Evolutionary conservation across 2,329 filamentous ascomycete genomes (phyloP), one percentile per base, ranked within the genome.

Genomic region (Eurotiales sp.): DNA sequence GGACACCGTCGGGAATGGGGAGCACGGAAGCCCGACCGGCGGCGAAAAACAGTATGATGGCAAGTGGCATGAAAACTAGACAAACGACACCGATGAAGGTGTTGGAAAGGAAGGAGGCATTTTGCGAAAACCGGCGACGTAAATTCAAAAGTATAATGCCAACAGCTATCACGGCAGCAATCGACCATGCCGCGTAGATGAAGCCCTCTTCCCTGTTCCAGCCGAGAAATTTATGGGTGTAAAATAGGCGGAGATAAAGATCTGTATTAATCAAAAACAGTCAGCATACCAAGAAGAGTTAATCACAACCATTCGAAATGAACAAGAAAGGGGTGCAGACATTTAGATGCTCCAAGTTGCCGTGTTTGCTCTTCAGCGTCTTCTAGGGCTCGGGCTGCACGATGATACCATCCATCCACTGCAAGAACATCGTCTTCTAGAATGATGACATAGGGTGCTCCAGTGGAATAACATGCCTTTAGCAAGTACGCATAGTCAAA

Each of bases 221-320:
- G 46, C 72, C 72, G 2, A 73, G 63, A 43, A 72, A 71, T 46
- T 71, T 61, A 49, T 76, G 72, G 0, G 71, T 73, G 52, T 74
- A 75, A 60, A 77, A 76, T 14, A 77, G 61, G 3, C 72, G 71
- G 17, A 76, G 62, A 55, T 76, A 76, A 7, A 75, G 60, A 55
- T 68, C 70, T 49, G 19, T n/a, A 14, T 41, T n/a, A 8, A 23
- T 40, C 8, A 39, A 15, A 29, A 41, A 14, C 15, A 34, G 30
- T 34, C 10, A 30, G 14, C 8, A 10, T 14, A 3, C 14, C 29
- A 11, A 30, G 29, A 11, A 30, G 10, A 30, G 14, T 30, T 4
- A 30, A 30, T 11, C 29, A 12, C 11, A 11, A 23, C n/a, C 5
- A 40, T n/a, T 15, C 17, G 17, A 22, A 10, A 5, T n/a, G 12